These are phyloP conservation scores for Aspergillus incahuasiensis DNA, from an alignment of 495 filamentous ascomycete species.

Conservation along the genomic window DNA sequence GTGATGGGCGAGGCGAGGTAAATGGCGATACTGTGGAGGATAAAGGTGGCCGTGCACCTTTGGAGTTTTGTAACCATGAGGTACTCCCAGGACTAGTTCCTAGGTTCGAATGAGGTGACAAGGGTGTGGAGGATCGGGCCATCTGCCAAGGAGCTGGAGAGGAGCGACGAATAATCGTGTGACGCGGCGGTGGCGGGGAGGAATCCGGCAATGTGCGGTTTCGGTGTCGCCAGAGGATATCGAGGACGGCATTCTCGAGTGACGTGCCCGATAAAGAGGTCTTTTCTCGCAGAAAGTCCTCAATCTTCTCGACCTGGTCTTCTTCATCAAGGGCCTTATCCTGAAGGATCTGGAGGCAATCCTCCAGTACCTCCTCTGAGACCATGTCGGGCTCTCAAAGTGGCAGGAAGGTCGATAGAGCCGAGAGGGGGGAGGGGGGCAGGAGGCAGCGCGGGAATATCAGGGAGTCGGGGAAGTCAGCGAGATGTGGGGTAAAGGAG, in stretches of 20 bases:
- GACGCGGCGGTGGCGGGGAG: constrained; percentile 76
- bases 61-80: constrained; percentile 68
- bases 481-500: constrained; percentile 18
- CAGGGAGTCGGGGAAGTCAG: constrained; percentile 13
- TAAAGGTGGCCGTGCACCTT: constrained; percentile 57
- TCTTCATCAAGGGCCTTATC: constrained; percentile 83
- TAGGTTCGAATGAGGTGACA: constrained; percentile 67
- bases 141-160: constrained; percentile 94
- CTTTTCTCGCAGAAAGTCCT: constrained; percentile 76
- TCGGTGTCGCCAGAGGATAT: constrained; percentile 87
- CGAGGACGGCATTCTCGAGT: constrained; percentile 86
- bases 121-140: constrained; percentile 70
- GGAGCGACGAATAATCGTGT: constrained; percentile 81
- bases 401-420: background rate
- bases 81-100: constrained; percentile 73
- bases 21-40: constrained; percentile 71
- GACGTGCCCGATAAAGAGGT: constrained; percentile 69
- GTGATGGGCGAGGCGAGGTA: constrained; percentile 88
- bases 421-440: constrained; percentile 6
- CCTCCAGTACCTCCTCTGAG: constrained; percentile 85
- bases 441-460: constrained; percentile 7
- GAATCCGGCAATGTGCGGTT: constrained; percentile 69
- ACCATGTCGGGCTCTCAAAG: constrained; percentile 56
- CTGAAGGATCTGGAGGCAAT: constrained; percentile 83
- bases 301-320: constrained; percentile 89